Evolutionary conservation across 768 basidiomycete genomes (phyloP), one percentile per base, ranked within the genome.

Genomic region (Strobilomyces dryophilus): DNA sequence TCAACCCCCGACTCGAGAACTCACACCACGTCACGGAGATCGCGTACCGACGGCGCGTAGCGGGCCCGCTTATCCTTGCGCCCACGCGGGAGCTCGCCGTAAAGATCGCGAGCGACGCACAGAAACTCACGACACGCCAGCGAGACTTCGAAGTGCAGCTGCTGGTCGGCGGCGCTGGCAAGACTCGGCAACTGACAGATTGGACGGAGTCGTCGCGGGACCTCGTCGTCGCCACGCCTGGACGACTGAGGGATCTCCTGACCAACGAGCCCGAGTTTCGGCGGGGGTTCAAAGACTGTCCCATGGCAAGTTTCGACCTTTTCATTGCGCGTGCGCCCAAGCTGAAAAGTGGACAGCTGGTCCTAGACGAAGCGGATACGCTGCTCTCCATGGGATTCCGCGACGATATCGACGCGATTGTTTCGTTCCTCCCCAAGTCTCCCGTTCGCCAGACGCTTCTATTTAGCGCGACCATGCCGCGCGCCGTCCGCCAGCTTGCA

Each of bases 361-460:
- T 98, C 54, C 75, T 98, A 52, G 97, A 98, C 63, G 92, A 97
- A 67, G 91, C 92, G 11, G 94, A 98, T 63, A 90, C 87, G 0
- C 76, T 95, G 12, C 76, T 98, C 11, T 91, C 93, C 52, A 88
- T 94, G 86, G 94, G 94, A 59, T 97, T 95, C 80, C 80, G 87
- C 5, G 80, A 85, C 21, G 94, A 95, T 61, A 83, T 98, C 29
- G 82, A 89, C 20, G 81, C 78, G 2, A 92, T 95, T 60, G 69
- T 79, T 27, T 64, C 73, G 5, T 78, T 74, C 61, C 75, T 95
- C n/a, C 85, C 87, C 8, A 72, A 73, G 18, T 61, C 71, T 1
- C 80, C 85, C 0, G 66, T 81, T 49, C 83, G 92, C n/a, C 93
- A 95, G 65, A 95, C 93, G 0, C 86, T 95, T 73, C 76, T 98